Evolutionary conservation across 441 rosid genomes (phyloP), one percentile per base, ranked within the genome.

Genomic region (Brassica hybrid): DNA sequence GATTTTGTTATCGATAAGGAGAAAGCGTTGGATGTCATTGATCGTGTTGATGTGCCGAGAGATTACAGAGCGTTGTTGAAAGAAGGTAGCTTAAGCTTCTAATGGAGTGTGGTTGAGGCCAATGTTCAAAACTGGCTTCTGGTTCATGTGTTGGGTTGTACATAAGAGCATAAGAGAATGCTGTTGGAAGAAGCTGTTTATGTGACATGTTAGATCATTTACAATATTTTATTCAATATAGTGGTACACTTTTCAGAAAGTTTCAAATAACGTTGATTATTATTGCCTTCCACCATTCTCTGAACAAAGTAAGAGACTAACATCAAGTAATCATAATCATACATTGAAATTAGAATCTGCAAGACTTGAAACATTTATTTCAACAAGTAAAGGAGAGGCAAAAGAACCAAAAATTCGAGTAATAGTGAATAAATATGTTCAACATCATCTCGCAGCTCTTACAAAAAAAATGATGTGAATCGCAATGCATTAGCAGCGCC

Each of bases 21-120:
- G 63, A 90, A 88, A 73, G 83, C 85, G 45, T 82, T 88, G 87
- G 88, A 90, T 75, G 85, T 81, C 67, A 90, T 90, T 0, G 94
- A 90, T 71, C 80, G 90, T 67, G 94, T 90, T 0, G 84, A 84
- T 69, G 74, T 59, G 41, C 81, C 79, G 2, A 82, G 84, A 76
- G 76, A 75, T 66, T 36, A 62, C 23, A 79, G 54, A 76, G 77
- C 71, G 17, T 61, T 75, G 54, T 71, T 76, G 32, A 75, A 80
- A 80, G 79, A 75, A 70, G 73, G 79, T 64, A 75, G 76, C 48
- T 21, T 79, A 38, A 79, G 82, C 61, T 74, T 79, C 64, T 69
- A 57, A 48, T 69, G 64, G 64, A 7, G 19, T 38, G 69, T 56
- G 30, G 75, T 69, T 56, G 52, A 65, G 52, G 8, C 16, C 52